Evolutionary conservation across 768 basidiomycete genomes (phyloP), one percentile per base, ranked within the genome.

Genomic region (Strobilomyces confusus): DNA sequence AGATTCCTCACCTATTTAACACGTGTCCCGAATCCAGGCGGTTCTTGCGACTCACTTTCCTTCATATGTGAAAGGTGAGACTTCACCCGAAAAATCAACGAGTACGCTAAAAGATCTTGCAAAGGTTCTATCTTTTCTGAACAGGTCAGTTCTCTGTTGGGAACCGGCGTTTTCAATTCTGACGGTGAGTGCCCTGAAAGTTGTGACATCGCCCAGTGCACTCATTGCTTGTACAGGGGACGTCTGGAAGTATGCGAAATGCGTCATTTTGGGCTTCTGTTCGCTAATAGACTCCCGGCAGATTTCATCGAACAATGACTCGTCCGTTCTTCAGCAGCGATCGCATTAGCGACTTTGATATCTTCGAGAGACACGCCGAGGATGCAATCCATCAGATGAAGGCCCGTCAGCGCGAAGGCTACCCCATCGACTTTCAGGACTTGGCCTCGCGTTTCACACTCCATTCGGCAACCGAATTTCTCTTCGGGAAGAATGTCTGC

Each of bases 401-500:
- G 59, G 26, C 42, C 5, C 70, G 73, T 30, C 22, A 73, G 43
- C 50, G 59, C 5, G 59, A 72, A 26, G 75, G 76, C 1, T 66
- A 72, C 34, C 66, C 74, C 6, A 59, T 80, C 37, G 75, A 79
- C 57, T 69, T 77, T 54, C 73, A 79, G 59, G 78, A 77, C 44
- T 57, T 77, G 48, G 66, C 66, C 2, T 69, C 68, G 1, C 70
- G 77, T 3, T 81, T 81, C 63, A 80, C 81, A 1, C 64, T 84
- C 32, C 83, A 85, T 59, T 80, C 79, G 1, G 80, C 80, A 0
- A 77, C 80, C 0, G 78, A 79, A 23, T 83, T 84, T 59, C 71
- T 83, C 11, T 80, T 82, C 53, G 79, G 81, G 29, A 62, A 63
- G 15, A 61, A 71, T 19, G 75, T 74, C 11, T 29, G 70, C 34